Evolutionary conservation across 768 basidiomycete species (phyloP).

Genomic region (Kwoniella sp.): DNA sequence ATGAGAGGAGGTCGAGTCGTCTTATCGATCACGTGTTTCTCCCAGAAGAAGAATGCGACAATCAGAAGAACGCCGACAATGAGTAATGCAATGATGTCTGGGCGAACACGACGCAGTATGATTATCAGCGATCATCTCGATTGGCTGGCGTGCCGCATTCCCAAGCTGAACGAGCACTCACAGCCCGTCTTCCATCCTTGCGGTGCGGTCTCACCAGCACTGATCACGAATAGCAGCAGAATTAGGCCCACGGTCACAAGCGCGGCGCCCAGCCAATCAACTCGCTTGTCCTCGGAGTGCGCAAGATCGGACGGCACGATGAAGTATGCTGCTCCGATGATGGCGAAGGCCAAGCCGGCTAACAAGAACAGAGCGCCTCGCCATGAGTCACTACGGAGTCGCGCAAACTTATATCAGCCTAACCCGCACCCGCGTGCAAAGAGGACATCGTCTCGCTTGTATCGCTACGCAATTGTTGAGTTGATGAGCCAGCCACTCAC

Average conservation of each 20-base stretch:
- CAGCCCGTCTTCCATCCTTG: slow-evolving; percentile 67
- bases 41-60: slow-evolving; percentile 67
- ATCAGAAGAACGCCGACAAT: slow-evolving; percentile 68
- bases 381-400: slow-evolving; percentile 60
- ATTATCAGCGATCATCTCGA: not conserved
- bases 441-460: too few relatives aligned
- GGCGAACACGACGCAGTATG: too few relatives aligned
- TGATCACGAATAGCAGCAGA: slow-evolving; percentile 72
- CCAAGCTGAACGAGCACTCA: slow-evolving; percentile 50
- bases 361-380: slow-evolving; percentile 68
- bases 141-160: too few relatives aligned
- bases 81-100: slow-evolving; percentile 73
- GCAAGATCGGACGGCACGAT: slow-evolving; percentile 66
- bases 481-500: slow-evolving; percentile 51
- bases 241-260: slow-evolving; percentile 69
- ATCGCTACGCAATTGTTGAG: too few relatives aligned
- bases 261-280: slow-evolving; percentile 78
- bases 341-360: slow-evolving; percentile 64
- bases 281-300: slow-evolving; percentile 52
- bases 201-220: slow-evolving; percentile 66
- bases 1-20: slow-evolving; percentile 51
- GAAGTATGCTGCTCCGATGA: slow-evolving; percentile 62
- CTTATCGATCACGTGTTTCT: slow-evolving; percentile 63
- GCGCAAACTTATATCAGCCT: not conserved
- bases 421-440: not conserved